These are phyloP conservation scores for Ilex paraguariensis DNA, from an alignment of 305 asterid species.

Conservation along the genomic window DNA sequence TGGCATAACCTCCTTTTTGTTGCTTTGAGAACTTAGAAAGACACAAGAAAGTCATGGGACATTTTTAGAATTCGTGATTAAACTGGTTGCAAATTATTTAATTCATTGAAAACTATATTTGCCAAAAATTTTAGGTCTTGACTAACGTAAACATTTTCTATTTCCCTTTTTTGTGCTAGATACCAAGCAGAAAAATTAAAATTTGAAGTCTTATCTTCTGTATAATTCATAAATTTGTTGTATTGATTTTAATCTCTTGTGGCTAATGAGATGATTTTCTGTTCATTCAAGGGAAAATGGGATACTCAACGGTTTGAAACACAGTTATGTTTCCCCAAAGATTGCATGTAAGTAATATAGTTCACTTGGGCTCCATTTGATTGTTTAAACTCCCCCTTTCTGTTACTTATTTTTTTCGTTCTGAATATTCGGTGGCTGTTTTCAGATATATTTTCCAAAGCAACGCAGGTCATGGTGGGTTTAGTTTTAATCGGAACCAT, in stretches of 20 bases:
- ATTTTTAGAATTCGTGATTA: too few species aligned
- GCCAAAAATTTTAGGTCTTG: neutral
- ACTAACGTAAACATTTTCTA: neutral
- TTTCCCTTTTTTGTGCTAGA: neutral
- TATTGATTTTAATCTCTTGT: neutral
- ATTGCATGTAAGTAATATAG: conserved; percentile 51
- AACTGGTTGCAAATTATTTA: too few species aligned
- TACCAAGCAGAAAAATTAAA: neutral
- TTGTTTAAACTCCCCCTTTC: conserved; percentile 4
- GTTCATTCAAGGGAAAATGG: conserved; percentile 38
- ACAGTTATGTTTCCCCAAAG: conserved; percentile 42
- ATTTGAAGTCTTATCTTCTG: conserved; percentile 10
- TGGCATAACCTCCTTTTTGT: too few species aligned
- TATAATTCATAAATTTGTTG: conserved; percentile 1
- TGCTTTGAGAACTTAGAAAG: too few species aligned
- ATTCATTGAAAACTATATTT: neutral
- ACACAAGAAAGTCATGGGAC: too few species aligned
- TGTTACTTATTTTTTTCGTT: conserved; percentile 1
- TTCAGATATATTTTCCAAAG: conserved; percentile 53
- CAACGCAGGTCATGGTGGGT: conserved; percentile 36
- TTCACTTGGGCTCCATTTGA: conserved; percentile 8
- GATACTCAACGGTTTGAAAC: conserved; percentile 27
- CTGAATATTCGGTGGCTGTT: conserved; percentile 9
- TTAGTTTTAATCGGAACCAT: conserved; percentile 44
- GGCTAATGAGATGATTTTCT: conserved; percentile 15